Percentiles rank a stretch among this genome's conserved stretches.
phyloP scores from a whole-genome alignment of 805 yeast species.

The Ascoidea asiatica region DNA sequence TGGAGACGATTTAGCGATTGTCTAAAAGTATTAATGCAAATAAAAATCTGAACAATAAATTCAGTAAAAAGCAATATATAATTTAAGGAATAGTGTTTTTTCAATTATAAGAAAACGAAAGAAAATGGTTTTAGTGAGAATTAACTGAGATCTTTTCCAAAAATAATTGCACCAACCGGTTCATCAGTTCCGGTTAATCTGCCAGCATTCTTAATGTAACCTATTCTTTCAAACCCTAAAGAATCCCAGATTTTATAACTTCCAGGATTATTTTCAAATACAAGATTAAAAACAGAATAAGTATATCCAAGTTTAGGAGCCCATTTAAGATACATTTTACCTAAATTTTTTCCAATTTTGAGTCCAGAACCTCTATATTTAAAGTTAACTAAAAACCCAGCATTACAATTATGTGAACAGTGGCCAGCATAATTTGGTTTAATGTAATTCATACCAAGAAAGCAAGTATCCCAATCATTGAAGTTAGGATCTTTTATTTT shows the following conservation, averaged over 20 bases:
- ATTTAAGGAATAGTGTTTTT: too few relatives aligned
- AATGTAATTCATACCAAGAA: slow-evolving; percentile 66
- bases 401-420: slow-evolving; percentile 80
- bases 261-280: slow-evolving; percentile 68
- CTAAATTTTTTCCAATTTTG: slow-evolving; percentile 61
- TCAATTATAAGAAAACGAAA: too few relatives aligned
- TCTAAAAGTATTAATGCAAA: too few relatives aligned
- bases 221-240: slow-evolving; percentile 71
- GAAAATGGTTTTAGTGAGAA: too few relatives aligned
- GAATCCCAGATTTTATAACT: slow-evolving; percentile 72
- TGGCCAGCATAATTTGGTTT: slow-evolving; percentile 83
- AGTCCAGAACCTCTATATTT: slow-evolving; percentile 37
- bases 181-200: slow-evolving; percentile 47
- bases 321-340: slow-evolving; percentile 48
- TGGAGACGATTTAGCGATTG: too few relatives aligned
- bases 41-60: too few relatives aligned
- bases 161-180: slow-evolving; percentile 66
- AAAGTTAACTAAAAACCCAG: slow-evolving; percentile 63
- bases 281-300: slow-evolving; percentile 79
- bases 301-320: slow-evolving; percentile 72
- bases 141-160: slow-evolving; percentile 62
- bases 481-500: slow-evolving; percentile 12
- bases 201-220: slow-evolving; percentile 63
- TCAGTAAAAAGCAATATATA: too few relatives aligned
- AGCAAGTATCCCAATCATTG: slow-evolving; percentile 29